Percentiles rank a stretch among this genome's conserved stretches.
These are phyloP conservation scores for Catunica adiposa DNA, from an alignment of 2,329 filamentous ascomycete species.

Conservation along the genomic window DNA sequence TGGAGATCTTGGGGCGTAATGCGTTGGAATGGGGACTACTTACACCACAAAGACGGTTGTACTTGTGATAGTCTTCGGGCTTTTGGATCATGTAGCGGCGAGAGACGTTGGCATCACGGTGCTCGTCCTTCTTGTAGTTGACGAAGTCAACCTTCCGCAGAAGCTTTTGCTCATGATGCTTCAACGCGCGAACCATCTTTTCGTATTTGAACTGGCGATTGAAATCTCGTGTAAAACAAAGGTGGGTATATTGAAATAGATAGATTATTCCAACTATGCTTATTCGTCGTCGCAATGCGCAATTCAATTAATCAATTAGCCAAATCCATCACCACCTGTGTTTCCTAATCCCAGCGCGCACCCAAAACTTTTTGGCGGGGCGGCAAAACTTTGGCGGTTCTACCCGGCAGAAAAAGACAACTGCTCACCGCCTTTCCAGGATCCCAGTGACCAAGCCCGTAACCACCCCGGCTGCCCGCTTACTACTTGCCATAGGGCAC, in stretches of 20 bases:
- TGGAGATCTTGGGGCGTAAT: not conserved
- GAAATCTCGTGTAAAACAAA: no score
- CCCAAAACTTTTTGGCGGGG: slow-evolving; percentile 14
- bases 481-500: no score
- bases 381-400: slow-evolving; percentile 7
- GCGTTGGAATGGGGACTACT: slow-evolving; percentile 23
- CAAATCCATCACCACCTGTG: not conserved
- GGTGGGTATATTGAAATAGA: not conserved
- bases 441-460: not conserved
- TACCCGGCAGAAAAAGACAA: not conserved
- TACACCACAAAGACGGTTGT: slow-evolving; percentile 52
- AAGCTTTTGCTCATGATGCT: slow-evolving; percentile 92
- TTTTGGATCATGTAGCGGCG: slow-evolving; percentile 86
- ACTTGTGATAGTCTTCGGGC: slow-evolving; percentile 63
- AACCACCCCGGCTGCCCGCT: not conserved
- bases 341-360: not conserved
- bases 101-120: slow-evolving; percentile 65
- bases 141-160: slow-evolving; percentile 87
- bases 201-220: not conserved
- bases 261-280: not conserved
- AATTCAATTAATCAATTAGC: not conserved
- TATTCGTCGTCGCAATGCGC: not conserved
- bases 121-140: slow-evolving; percentile 78
- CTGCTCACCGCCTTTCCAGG: not conserved
- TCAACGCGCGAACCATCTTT: slow-evolving; percentile 85